phyloP scores from a whole-genome alignment of 768 basidiomycete species.

The Russula virescens region DNA sequence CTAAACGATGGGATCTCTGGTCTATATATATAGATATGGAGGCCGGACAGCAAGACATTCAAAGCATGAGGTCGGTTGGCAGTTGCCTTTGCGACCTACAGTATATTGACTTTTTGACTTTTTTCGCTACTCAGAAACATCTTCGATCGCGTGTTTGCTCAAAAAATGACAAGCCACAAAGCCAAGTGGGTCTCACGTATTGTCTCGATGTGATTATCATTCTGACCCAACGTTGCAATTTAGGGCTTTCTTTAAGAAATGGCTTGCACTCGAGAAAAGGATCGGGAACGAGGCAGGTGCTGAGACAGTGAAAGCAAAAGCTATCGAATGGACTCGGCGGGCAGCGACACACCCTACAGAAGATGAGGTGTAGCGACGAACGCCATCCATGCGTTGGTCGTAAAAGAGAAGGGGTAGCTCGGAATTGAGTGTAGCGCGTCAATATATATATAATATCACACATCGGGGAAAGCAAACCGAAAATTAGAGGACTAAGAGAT shows the following conservation, averaged over 20 bases:
- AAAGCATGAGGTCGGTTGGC: constrained; percentile 59
- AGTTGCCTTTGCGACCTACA: constrained; percentile 21
- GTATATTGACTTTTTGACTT: not conserved
- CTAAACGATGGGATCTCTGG: constrained; percentile 95
- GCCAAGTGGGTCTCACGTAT: constrained; percentile 66
- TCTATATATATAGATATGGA: constrained; percentile 97
- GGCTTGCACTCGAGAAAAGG: constrained; percentile 81
- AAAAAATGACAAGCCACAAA: constrained; percentile 91
- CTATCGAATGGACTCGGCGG: constrained; percentile 84
- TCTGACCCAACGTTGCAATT: constrained; percentile 1
- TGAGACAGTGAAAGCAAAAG: constrained; percentile 76
- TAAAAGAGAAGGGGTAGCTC: constrained; percentile 17
- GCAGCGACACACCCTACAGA: constrained; percentile 35
- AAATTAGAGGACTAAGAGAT: constrained; percentile 39
- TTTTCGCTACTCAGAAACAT: constrained; percentile 48
- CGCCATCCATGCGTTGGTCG: constrained; percentile 19
- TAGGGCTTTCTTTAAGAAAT: constrained; percentile 96
- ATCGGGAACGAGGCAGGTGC: constrained; percentile 85
- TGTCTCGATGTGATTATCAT: not conserved
- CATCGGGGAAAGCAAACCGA: constrained; percentile 32
- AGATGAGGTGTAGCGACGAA: constrained; percentile 13
- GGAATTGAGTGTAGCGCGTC: constrained; percentile 16
- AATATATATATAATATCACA: constrained; percentile 31
- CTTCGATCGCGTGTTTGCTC: constrained; percentile 76
- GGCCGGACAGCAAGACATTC: constrained; percentile 70